phyloP scores from a whole-genome alignment of 805 yeast genomes.

The Ogataea pilisensis region DNA sequence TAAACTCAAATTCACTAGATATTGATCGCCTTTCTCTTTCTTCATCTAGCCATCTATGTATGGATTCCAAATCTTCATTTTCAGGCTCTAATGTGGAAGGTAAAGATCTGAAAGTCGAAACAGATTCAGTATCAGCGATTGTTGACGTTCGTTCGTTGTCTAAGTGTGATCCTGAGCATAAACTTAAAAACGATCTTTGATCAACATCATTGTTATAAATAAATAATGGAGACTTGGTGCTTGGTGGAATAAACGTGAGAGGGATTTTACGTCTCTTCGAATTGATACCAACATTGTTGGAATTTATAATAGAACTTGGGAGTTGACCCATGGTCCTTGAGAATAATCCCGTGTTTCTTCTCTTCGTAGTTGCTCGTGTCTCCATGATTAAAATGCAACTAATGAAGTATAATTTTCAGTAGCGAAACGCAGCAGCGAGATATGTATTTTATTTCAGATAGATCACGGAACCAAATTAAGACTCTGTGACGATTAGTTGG shows the following conservation, averaged over 20 bases:
- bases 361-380: slow-evolving; percentile 13
- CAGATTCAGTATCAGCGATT: slow-evolving; percentile 27
- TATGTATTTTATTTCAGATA: no score
- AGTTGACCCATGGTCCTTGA: slow-evolving; percentile 22
- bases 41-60: slow-evolving; percentile 34
- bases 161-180: slow-evolving; percentile 29
- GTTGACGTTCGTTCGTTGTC: slow-evolving; percentile 23
- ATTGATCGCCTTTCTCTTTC: slow-evolving; percentile 32
- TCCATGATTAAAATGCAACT: slow-evolving; percentile 14
- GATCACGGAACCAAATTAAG: no score
- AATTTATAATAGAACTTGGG: slow-evolving; percentile 23
- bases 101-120: slow-evolving; percentile 32
- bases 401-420: no score
- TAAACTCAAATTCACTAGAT: slow-evolving; percentile 12
- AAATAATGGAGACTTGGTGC: slow-evolving; percentile 34
- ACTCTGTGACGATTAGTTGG: no score
- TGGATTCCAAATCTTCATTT: slow-evolving; percentile 31
- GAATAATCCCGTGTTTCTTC: slow-evolving; percentile 24
- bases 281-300: slow-evolving; percentile 28
- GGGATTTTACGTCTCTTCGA: slow-evolving; percentile 33
- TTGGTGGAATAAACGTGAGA: slow-evolving; percentile 34
- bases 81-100: slow-evolving; percentile 34
- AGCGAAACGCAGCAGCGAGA: no score
- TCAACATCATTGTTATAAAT: slow-evolving; percentile 31
- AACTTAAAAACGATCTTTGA: slow-evolving; percentile 33